Percentiles rank a stretch among this genome's conserved stretches.
Conservation (phyloP, 495 filamentous ascomycete genomes). For the Sabuloglossum arenarium region DNA sequence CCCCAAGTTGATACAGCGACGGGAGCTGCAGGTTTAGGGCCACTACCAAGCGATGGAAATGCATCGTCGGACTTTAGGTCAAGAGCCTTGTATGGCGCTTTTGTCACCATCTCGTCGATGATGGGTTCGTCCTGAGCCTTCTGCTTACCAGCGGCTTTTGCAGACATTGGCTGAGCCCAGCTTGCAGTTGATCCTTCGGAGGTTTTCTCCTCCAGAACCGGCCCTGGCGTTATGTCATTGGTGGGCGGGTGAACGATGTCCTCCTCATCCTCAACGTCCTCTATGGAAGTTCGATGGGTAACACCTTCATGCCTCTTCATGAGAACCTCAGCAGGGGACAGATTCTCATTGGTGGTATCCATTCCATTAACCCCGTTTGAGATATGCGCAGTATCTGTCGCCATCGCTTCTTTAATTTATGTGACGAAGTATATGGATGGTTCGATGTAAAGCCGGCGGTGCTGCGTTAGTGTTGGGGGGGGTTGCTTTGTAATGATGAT, state of each 20-base stretch:
- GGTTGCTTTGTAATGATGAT: neutral
- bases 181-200: neutral
- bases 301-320: slow-evolving; percentile 55
- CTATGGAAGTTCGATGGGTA: slow-evolving; percentile 47
- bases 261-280: slow-evolving; percentile 68
- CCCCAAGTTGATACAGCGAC: slow-evolving; percentile 43
- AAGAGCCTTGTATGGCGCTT: slow-evolving; percentile 22
- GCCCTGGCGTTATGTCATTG: neutral
- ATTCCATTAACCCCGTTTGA: neutral
- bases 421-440: neutral
- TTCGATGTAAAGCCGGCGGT: neutral
- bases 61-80: slow-evolving; percentile 74
- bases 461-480: neutral
- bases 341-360: neutral
- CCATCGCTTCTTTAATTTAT: neutral
- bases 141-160: slow-evolving; percentile 41
- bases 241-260: slow-evolving; percentile 36
- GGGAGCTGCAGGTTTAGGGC: slow-evolving; percentile 37
- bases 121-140: slow-evolving; percentile 22
- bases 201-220: slow-evolving; percentile 1
- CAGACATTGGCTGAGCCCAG: slow-evolving; percentile 11
- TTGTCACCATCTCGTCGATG: neutral
- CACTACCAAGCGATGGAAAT: slow-evolving; percentile 72
- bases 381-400: neutral
- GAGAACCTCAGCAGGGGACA: slow-evolving; percentile 50